These are phyloP conservation scores for Parasitella parasitica DNA, from an alignment of 371 early-diverging fungal species.

Conservation along the genomic window DNA sequence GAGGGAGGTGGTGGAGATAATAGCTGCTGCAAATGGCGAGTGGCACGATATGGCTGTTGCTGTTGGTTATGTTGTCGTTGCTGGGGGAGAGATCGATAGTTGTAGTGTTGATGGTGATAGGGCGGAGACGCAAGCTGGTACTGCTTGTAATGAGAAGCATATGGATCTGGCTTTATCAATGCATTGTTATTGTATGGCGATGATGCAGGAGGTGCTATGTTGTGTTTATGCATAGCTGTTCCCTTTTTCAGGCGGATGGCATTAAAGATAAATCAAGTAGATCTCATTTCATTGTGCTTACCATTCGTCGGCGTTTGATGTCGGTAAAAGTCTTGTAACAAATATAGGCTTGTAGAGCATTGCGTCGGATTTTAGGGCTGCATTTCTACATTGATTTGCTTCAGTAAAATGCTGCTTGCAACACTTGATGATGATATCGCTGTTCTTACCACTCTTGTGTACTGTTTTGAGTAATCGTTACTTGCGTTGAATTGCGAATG, in stretches of 20 bases:
- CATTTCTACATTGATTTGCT: conserved; percentile 20
- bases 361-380: conserved; percentile 34
- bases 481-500: neutral
- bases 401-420: too few species aligned
- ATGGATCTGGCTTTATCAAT: neutral
- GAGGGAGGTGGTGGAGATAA: neutral
- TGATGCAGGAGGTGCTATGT: neutral
- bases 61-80: neutral
- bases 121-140: neutral
- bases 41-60: too few species aligned
- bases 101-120: neutral
- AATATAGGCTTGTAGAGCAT: conserved; percentile 48
- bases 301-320: conserved; percentile 22
- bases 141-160: neutral
- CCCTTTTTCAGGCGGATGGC: neutral
- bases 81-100: neutral
- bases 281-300: neutral
- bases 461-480: conserved; percentile 1
- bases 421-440: too few species aligned
- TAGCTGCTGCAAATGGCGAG: too few species aligned
- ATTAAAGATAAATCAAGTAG: neutral
- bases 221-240: neutral
- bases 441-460: conserved; percentile 8
- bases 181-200: neutral
- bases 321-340: conserved; percentile 49